Percentiles rank a stretch among this genome's conserved stretches.
These are phyloP conservation scores for Metschnikowia bowlesiae DNA, from an alignment of 805 yeast species.

Conservation along the genomic window DNA sequence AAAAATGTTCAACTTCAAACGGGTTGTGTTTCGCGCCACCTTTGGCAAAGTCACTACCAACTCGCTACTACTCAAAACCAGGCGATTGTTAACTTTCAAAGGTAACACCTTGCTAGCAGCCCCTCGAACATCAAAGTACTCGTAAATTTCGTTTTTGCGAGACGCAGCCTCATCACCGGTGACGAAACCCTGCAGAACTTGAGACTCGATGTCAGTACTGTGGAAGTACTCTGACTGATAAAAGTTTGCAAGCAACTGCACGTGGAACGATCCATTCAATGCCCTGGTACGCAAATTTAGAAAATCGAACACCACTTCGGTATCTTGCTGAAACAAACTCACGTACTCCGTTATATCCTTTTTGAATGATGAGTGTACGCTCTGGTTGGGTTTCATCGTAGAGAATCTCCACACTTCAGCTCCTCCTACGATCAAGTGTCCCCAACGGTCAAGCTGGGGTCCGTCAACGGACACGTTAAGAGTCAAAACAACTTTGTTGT, in stretches of 20 bases:
- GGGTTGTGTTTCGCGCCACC: conserved; percentile 53
- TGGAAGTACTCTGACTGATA: conserved; percentile 24
- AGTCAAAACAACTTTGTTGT: conserved; percentile 50
- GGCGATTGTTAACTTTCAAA: conserved; percentile 24
- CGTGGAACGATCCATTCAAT: conserved; percentile 58
- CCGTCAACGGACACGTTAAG: conserved; percentile 56
- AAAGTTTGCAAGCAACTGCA: conserved; percentile 49
- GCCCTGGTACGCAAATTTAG: conserved; percentile 53
- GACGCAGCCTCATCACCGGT: neutral
- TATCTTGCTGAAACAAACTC: conserved; percentile 43
- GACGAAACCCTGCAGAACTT: neutral
- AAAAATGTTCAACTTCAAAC: conserved; percentile 53
- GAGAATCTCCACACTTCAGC: conserved; percentile 72
- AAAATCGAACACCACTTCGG: conserved; percentile 51
- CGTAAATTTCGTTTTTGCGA: conserved; percentile 7
- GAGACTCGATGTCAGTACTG: conserved; percentile 14
- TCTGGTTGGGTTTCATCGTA: conserved; percentile 56
- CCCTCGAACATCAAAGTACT: conserved; percentile 25
- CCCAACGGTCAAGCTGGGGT: conserved; percentile 56
- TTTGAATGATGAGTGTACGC: conserved; percentile 44
- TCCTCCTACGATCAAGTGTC: conserved; percentile 58
- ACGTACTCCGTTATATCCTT: conserved; percentile 64
- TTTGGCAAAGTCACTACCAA: conserved; percentile 40
- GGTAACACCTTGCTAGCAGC: conserved; percentile 41
- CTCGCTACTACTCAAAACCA: conserved; percentile 41